These are phyloP conservation scores for Pleoardoris graminearum DNA, from an alignment of 2,329 filamentous ascomycete species.

Conservation along the genomic window DNA sequence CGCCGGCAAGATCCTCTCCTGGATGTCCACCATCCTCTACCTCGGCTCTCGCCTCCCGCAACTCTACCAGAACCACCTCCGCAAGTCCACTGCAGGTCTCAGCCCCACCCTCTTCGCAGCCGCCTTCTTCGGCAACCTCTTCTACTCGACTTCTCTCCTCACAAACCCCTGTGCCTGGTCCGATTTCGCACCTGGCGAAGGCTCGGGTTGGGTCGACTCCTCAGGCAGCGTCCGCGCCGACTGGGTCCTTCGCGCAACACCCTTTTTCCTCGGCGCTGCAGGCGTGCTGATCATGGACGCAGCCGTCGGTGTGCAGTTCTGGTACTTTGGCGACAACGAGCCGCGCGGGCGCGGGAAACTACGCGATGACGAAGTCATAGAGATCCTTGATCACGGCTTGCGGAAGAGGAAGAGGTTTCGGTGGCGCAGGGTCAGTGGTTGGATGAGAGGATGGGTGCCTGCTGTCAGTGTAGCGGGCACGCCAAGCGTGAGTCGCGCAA, in stretches of 20 bases:
- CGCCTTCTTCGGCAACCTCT: constrained; percentile 69
- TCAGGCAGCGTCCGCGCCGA: constrained; percentile 58
- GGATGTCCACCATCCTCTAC: constrained; percentile 48
- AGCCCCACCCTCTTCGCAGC: constrained; percentile 66
- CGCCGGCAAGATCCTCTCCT: constrained; percentile 51
- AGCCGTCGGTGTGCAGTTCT: constrained; percentile 65
- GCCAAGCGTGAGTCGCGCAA: constrained; percentile 33
- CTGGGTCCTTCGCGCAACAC: constrained; percentile 62
- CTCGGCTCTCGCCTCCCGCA: constrained; percentile 56
- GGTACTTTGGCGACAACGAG: constrained; percentile 57
- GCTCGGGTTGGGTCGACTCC: constrained; percentile 62
- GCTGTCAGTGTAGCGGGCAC: constrained; percentile 48
- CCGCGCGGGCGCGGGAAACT: constrained; percentile 21
- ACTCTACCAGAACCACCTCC: constrained; percentile 66
- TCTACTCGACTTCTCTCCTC: constrained; percentile 65
- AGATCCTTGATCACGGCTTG: constrained; percentile 44
- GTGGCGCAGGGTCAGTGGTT: constrained; percentile 63
- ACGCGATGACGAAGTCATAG: constrained; percentile 52
- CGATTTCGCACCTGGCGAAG: constrained; percentile 57
- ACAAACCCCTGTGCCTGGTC: constrained; percentile 67
- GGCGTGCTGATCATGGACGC: constrained; percentile 66
- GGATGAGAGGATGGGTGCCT: constrained; percentile 69
- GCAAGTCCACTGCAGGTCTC: constrained; percentile 66
- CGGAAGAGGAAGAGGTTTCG: constrained; percentile 47
- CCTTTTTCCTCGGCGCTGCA: constrained; percentile 68